Conservation (phyloP, 148 eudicot species). For the Vaccinium darrowii region DNA sequence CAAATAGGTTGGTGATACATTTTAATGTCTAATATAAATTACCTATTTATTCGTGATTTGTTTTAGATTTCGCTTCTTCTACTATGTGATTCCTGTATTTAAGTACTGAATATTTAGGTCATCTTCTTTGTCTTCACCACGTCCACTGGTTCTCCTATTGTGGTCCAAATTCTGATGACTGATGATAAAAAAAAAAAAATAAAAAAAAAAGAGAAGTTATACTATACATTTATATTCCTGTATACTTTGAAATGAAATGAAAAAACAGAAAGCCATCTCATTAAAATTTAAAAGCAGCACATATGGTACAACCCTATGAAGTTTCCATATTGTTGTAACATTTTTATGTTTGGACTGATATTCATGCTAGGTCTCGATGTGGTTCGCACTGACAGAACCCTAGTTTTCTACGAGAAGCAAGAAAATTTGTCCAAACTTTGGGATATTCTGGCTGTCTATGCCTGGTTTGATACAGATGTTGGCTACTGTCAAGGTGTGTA, state of each 20-base stretch:
- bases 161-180: neutral
- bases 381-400: constrained; percentile 86
- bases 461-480: constrained; percentile 89
- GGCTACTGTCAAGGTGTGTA: constrained; percentile 96
- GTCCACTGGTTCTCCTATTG: neutral
- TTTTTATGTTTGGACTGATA: constrained; percentile 20
- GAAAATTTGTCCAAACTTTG: constrained; percentile 88
- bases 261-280: neutral
- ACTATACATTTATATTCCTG: neutral
- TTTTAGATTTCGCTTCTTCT: constrained; percentile 6
- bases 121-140: neutral
- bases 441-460: constrained; percentile 86
- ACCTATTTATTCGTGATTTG: constrained; percentile 1
- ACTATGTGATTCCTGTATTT: neutral
- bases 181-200: neutral
- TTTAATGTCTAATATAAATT: neutral
- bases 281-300: neutral
- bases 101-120: neutral
- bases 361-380: constrained; percentile 84
- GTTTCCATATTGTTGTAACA: constrained; percentile 22
- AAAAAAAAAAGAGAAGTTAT: neutral
- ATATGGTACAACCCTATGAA: neutral
- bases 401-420: constrained; percentile 81
- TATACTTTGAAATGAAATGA: neutral
- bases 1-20: constrained; percentile 76